Evolutionary conservation across 768 basidiomycete species (phyloP), one percentile per base, ranked within the genome.

Genomic region (Suillus plorans): DNA sequence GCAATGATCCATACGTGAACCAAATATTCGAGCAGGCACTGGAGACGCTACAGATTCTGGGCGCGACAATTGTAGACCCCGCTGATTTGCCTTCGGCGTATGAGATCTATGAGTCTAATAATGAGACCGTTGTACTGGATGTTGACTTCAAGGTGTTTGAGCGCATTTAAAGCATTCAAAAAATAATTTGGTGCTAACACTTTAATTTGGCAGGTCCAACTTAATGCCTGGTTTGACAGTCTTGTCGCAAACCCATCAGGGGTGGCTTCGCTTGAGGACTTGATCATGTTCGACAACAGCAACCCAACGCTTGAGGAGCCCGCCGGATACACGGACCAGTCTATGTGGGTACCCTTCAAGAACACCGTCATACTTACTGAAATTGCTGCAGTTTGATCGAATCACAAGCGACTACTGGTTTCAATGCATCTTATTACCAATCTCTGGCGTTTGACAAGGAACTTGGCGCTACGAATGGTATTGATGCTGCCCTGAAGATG

Each of bases 41-140:
- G n/a, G 74, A 76, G 63, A 76, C 73, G 2, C 71, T 83, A 39
- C 69, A 73, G 28, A 60, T 62, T 1, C 76, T 83, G 5, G 83
- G 82, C 13, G 82, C 82, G 22, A 79, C 82, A 1, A 76, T 90
- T 16, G 79, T 89, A 4, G 88, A 90, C 69, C 86, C 88, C 1
- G 86, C 87, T 3, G 85, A 89, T 69, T 71, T 89, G 31, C 86
- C 87, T 0, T 83, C 84, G 34, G 84, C 83, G 3, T 78, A 81
- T 1, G 86, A 85, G 61, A 80, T 86, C 13, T 68, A 79, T 22
- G 65, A 68, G 3, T 83, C 83, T 0, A 80, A 81, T 16, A 85
- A 86, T 63, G 87, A 89, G 71, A 83, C 78, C 0, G 72, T 85
- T 18, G 88, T 89, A 3, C 66, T 86, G n/a, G 68, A 78, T 13